These are phyloP conservation scores for Linnemannia zychae DNA, from an alignment of 192 early-diverging fungal species.

Conservation along the genomic window DNA sequence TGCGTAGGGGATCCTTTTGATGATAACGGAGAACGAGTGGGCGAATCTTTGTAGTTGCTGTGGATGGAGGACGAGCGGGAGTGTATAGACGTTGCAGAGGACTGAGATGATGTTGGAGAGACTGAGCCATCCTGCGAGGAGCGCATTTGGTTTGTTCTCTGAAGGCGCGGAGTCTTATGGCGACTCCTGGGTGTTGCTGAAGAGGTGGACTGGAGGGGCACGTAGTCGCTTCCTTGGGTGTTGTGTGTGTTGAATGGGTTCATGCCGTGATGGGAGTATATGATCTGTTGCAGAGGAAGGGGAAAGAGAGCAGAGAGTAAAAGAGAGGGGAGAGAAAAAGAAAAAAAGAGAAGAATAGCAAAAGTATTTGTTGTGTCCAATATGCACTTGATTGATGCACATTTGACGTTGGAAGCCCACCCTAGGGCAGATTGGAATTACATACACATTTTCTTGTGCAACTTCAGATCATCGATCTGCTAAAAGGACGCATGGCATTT, in stretches of 20 bases:
- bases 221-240: background rate
- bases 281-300: background rate
- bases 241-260: slow-evolving; percentile 3
- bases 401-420: background rate
- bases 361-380: background rate
- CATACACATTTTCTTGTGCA: background rate
- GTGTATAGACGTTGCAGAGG: background rate
- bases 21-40: background rate
- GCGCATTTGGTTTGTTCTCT: background rate
- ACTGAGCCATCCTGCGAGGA: too few species aligned
- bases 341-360: too few species aligned
- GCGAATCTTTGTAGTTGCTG: background rate
- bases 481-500: too few species aligned
- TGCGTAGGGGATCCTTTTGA: background rate
- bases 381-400: background rate
- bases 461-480: too few species aligned
- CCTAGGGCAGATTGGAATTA: background rate
- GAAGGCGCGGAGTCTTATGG: background rate
- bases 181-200: background rate
- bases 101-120: background rate
- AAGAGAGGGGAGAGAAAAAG: background rate
- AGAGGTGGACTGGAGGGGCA: background rate
- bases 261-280: background rate
- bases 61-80: slow-evolving; percentile 4
- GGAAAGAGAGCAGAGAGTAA: background rate